A percentile compares a stretch with the other conserved stretches of the same genome.
phyloP scores from a whole-genome alignment of 306 rosid species.

The Pterocarpus macrocarpus region DNA sequence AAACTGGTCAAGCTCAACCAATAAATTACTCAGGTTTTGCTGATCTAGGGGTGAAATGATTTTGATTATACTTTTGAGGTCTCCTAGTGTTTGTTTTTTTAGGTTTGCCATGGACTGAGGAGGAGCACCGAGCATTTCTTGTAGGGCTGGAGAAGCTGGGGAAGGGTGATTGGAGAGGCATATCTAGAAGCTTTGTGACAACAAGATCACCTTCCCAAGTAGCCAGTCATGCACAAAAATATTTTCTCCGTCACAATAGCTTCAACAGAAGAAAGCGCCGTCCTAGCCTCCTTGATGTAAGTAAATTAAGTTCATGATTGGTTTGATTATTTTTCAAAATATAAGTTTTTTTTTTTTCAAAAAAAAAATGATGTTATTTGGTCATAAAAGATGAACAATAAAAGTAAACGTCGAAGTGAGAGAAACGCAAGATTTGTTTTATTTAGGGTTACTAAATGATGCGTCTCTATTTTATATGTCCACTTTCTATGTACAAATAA shows the following conservation, averaged over 20 bases:
- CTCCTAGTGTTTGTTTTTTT: neutral
- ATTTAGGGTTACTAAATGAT: too few relatives aligned
- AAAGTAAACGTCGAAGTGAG: too few relatives aligned
- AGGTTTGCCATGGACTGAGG: conserved; percentile 93
- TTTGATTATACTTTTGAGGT: too few relatives aligned
- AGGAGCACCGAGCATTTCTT: conserved; percentile 77
- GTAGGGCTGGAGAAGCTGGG: conserved; percentile 85
- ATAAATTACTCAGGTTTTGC: too few relatives aligned
- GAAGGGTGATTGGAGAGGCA: conserved; percentile 93
- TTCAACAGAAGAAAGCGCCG: conserved; percentile 63
- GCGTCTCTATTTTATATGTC: too few relatives aligned
- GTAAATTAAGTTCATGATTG: conserved; percentile 3
- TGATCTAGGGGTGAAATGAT: too few relatives aligned
- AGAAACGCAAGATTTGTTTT: too few relatives aligned
- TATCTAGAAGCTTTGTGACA: conserved; percentile 76
- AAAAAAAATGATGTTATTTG: too few relatives aligned
- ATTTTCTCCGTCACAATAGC: conserved; percentile 65
- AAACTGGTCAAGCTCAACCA: too few relatives aligned
- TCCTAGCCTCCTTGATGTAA: conserved; percentile 62
- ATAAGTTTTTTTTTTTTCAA: too few relatives aligned
- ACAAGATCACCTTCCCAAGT: conserved; percentile 92
- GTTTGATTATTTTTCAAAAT: neutral
- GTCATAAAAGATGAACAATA: too few relatives aligned
- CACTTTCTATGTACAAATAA: too few relatives aligned
- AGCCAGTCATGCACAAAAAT: conserved; percentile 93